Evolutionary conservation across 768 basidiomycete genomes (phyloP).

Genomic region (Dictyophora rubrovolvata): DNA sequence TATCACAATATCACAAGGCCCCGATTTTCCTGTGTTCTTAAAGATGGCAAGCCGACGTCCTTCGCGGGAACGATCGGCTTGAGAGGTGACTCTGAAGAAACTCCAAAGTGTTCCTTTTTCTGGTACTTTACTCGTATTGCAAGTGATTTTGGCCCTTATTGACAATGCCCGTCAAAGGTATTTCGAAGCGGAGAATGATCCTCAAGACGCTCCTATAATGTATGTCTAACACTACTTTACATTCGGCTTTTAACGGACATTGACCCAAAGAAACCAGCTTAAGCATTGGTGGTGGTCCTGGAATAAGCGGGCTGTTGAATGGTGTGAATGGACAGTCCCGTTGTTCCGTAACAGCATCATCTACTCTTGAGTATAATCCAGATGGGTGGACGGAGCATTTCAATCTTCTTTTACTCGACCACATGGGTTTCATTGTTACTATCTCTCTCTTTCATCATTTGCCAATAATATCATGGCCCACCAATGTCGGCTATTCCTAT

Average conservation of each 20-base stretch:
- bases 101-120: constrained; percentile 16
- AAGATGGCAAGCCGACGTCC: constrained; percentile 10
- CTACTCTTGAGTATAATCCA: constrained; percentile 18
- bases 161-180: too few relatives aligned
- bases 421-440: neutral
- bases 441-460: neutral
- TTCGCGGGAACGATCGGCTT: constrained; percentile 24
- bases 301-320: constrained; percentile 22
- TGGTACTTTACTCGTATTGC: too few relatives aligned
- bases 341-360: constrained; percentile 15
- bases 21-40: neutral
- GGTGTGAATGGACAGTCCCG: constrained; percentile 20
- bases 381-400: constrained; percentile 10
- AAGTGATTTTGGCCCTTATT: too few relatives aligned
- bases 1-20: neutral
- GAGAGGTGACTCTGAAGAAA: constrained; percentile 18
- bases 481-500: constrained; percentile 27
- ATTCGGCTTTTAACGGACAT: neutral
- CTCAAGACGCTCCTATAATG: constrained; percentile 23
- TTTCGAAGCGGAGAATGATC: constrained; percentile 22
- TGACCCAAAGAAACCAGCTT: constrained; percentile 13
- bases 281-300: constrained; percentile 27
- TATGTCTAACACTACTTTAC: constrained; percentile 6
- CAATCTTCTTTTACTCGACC: constrained; percentile 11
- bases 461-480: constrained; percentile 15